Evolutionary conservation across 2,329 filamentous ascomycete genomes (phyloP).

Genomic region (Didymosphaeria variabile): DNA sequence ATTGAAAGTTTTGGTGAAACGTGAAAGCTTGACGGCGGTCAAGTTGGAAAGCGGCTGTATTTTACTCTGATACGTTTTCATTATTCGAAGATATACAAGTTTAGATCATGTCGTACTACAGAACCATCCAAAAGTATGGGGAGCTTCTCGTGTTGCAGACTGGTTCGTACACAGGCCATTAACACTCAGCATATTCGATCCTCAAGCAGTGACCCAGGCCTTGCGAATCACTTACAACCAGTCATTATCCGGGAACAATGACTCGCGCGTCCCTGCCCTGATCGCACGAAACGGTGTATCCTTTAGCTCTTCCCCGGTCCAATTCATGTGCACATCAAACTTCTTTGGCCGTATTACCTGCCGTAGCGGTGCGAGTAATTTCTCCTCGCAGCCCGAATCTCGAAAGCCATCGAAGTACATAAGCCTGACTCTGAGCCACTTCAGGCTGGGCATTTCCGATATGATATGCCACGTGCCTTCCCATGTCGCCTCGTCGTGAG

Average conservation of each 20-base stretch:
- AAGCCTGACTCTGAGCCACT: constrained; percentile 24
- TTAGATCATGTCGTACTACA: no score
- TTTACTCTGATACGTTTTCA: no score
- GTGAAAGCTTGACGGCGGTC: no score
- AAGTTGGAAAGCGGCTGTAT: no score
- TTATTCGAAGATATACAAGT: no score
- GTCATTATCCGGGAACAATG: background rate
- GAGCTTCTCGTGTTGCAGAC: no score
- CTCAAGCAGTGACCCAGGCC: no score
- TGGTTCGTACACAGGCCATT: no score
- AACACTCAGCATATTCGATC: no score
- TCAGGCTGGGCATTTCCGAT: constrained; percentile 26
- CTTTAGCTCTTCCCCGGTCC: constrained; percentile 23
- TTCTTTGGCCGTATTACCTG: constrained; percentile 22
- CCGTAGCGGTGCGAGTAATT: constrained; percentile 27
- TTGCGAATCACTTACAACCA: constrained; percentile 4
- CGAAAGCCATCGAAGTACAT: constrained; percentile 32
- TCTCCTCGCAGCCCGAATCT: constrained; percentile 26
- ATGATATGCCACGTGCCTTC: constrained; percentile 35
- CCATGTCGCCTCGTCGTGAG: constrained; percentile 36
- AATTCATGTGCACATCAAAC: constrained; percentile 31
- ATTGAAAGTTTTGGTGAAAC: no score
- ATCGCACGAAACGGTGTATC: constrained; percentile 45
- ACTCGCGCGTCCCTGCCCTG: constrained; percentile 15
- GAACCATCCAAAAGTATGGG: no score